Conservation (phyloP, 768 basidiomycete species). For the Neoboletus brunneissimus region DNA sequence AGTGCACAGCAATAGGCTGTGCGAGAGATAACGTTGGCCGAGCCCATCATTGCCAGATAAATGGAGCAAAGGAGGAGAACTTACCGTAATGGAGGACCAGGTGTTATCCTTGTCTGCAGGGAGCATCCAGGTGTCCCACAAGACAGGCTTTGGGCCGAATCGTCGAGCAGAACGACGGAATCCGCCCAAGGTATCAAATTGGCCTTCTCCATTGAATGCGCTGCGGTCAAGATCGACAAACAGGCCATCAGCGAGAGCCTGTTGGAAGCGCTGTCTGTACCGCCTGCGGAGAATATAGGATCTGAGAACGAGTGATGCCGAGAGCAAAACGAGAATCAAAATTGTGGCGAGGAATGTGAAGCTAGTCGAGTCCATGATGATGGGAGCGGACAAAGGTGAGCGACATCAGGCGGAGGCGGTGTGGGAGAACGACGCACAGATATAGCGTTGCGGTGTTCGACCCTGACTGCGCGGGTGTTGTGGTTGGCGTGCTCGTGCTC, state of each 20-base stretch:
- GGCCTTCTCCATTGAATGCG: neutral
- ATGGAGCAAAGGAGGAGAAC: neutral
- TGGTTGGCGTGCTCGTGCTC: neutral
- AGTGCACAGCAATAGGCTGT: constrained; percentile 21
- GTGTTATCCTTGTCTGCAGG: neutral
- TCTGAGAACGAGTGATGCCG: constrained; percentile 60
- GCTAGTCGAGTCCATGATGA: constrained; percentile 34
- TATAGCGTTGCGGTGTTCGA: constrained; percentile 26
- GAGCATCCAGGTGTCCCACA: constrained; percentile 19
- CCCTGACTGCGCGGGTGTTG: constrained; percentile 4
- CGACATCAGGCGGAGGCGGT: constrained; percentile 9
- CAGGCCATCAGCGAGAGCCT: constrained; percentile 49
- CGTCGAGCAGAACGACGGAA: constrained; percentile 7
- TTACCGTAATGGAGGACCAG: constrained; percentile 19
- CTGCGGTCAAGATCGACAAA: constrained; percentile 33
- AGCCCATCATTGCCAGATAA: neutral
- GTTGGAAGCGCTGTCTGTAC: constrained; percentile 51
- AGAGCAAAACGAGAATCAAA: constrained; percentile 62
- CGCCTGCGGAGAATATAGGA: constrained; percentile 60
- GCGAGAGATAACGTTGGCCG: neutral
- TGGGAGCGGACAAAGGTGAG: neutral
- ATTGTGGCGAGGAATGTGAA: constrained; percentile 75
- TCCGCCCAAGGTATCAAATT: neutral
- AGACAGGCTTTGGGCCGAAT: constrained; percentile 11
- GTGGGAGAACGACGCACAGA: constrained; percentile 23